These are phyloP conservation scores for Candida nemodendra DNA, from an alignment of 805 yeast species.

Conservation along the genomic window DNA sequence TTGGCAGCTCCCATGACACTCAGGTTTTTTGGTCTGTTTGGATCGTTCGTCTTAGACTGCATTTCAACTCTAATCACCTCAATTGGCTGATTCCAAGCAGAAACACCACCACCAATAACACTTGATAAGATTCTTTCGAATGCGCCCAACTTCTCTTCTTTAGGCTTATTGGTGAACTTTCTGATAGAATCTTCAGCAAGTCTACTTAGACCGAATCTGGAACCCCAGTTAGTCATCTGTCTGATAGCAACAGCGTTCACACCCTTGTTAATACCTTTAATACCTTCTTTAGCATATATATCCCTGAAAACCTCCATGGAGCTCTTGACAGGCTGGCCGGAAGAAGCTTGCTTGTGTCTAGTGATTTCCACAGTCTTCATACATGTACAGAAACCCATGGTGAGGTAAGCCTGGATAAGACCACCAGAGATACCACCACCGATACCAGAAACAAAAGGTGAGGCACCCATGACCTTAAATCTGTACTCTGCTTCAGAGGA, in stretches of 20 bases:
- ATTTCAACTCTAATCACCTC: conserved; percentile 97
- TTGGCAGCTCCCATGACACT: conserved; percentile 72
- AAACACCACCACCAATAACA: conserved; percentile 93
- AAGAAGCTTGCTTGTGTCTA: conserved; percentile 67
- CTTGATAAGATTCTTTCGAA: conserved; percentile 81
- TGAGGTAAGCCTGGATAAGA: conserved; percentile 90
- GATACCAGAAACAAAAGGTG: conserved; percentile 81
- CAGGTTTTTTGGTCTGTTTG: conserved; percentile 91
- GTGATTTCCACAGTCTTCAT: conserved; percentile 99
- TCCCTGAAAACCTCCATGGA: conserved; percentile 85
- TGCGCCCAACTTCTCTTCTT: conserved; percentile 64
- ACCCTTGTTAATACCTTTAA: conserved; percentile 94
- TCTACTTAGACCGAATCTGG: conserved; percentile 90
- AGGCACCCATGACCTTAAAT: conserved; percentile 60
- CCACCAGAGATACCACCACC: conserved; percentile 97
- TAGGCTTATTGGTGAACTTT: conserved; percentile 50
- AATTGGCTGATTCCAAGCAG: conserved; percentile 99
- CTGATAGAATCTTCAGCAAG: conserved; percentile 86
- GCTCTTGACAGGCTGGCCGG: conserved; percentile 70
- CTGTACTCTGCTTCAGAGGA: conserved; percentile 89
- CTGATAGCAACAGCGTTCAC: conserved; percentile 98
- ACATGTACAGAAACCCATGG: conserved; percentile 98
- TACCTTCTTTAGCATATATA: conserved; percentile 82
- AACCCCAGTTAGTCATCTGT: conserved; percentile 99
- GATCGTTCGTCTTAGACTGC: conserved; percentile 94